Conservation (phyloP, 352 stramenopile genomes). For the Globisporangium recalcitrans region DNA sequence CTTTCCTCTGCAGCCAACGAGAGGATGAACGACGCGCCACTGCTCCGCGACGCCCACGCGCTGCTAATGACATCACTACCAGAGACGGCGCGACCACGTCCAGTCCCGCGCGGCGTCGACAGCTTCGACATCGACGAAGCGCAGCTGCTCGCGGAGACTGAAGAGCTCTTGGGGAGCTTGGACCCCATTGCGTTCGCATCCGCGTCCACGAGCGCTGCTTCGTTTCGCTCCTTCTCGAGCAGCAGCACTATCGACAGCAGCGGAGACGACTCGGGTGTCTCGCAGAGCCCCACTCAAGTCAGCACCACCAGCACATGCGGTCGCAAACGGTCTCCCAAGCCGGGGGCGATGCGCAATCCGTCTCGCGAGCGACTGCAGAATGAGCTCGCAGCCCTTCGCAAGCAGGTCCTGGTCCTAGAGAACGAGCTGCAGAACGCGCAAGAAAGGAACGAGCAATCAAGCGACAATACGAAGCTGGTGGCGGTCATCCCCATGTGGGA, state of each 20-base stretch:
- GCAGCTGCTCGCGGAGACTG: slow-evolving; percentile 10
- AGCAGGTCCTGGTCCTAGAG: slow-evolving; percentile 21
- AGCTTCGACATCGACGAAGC: slow-evolving; percentile 7
- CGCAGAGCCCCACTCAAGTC: background rate
- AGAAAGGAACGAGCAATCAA: background rate
- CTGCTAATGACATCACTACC: background rate
- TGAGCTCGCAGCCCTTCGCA: slow-evolving; percentile 21
- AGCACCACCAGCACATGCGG: background rate
- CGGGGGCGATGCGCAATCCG: background rate
- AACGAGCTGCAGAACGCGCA: slow-evolving; percentile 10
- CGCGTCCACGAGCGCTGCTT: slow-evolving; percentile 5
- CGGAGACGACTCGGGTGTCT: background rate
- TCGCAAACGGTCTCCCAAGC: background rate
- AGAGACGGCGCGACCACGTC: background rate
- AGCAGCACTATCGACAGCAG: background rate
- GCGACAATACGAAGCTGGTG: background rate
- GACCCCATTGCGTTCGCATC: slow-evolving; percentile 17
- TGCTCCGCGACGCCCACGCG: too few relatives aligned
- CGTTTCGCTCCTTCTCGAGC: background rate
- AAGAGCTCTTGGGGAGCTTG: slow-evolving; percentile 3
- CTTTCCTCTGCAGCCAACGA: background rate
- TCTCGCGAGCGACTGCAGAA: slow-evolving; percentile 18
- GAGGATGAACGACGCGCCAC: background rate
- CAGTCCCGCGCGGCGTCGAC: background rate
- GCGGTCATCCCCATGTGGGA: background rate